Evolutionary conservation across 495 filamentous ascomycete species (phyloP), one percentile per base, ranked within the genome.

Genomic region (Penicillium cinerascens): DNA sequence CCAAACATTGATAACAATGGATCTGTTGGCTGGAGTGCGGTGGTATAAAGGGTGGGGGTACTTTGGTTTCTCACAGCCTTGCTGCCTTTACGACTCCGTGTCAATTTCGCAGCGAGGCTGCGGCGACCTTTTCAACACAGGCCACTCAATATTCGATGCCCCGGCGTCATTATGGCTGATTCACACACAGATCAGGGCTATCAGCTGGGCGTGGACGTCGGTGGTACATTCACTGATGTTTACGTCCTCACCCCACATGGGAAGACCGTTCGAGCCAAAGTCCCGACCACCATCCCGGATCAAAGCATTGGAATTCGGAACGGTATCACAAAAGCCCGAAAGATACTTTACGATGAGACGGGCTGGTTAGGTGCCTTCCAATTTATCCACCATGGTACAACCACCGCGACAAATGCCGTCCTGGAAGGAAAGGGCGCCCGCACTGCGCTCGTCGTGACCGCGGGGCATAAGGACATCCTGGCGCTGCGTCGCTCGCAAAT

Each of bases 181-280:
- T 2, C 42, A n/a, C 25, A 33, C 15, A 27, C 4, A 13, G 38
- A 50, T 11, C 43, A 58, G 4, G 63, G 60, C 7, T 69, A 67
- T 44, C 64, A 68, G 22, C 69, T 76, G 4, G 72, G 72, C 8
- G 70, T 70, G 6, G 72, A 76, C 40, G 70, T 76, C 6, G 73
- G 70, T 16, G 72, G 77, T 41, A 79, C 77, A 16, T 80, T 80
- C 60, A 80, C 76, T 2, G 77, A 80, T 43, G 66, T 78, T 3
- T 73, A 66, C 42, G 70, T 71, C 13, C 66, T 80, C 56, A 68
- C 70, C 6, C 75, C 75, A 6, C 49, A 68, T 10, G 70, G 74
- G 3, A 54, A 69, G 8, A 67, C 63, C 0, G 67, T 72, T 7
- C 63, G 76, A 8, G 70, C 76, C 5, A 80, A 80, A 45, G 72